These are phyloP conservation scores for Teratosphaeria pseudoeucalypti DNA, from an alignment of 2,329 filamentous ascomycete genomes.

Conservation along the genomic window DNA sequence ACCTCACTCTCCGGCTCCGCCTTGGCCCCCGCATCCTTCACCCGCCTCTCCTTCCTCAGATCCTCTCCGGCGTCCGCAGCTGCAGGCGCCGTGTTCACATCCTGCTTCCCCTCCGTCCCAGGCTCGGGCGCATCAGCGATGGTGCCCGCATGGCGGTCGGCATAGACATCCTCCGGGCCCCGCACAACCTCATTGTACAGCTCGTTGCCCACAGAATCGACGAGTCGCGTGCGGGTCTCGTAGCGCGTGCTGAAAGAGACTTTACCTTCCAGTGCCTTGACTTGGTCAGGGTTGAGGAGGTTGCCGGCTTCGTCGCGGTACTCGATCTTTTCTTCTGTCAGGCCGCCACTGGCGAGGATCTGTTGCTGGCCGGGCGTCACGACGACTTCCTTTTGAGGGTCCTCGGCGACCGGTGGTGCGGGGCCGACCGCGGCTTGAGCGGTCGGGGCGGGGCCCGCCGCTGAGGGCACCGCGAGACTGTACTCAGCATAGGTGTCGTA, in stretches of 20 bases:
- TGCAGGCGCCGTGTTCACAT: slow-evolving; percentile 31
- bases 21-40: slow-evolving; percentile 23
- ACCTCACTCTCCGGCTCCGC: slow-evolving; percentile 15
- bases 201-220: slow-evolving; percentile 72
- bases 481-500: slow-evolving; percentile 46
- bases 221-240: slow-evolving; percentile 80
- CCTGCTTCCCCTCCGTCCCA: slow-evolving; percentile 36
- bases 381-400: slow-evolving; percentile 25
- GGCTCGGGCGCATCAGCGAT: slow-evolving; percentile 47
- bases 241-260: slow-evolving; percentile 93
- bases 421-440: slow-evolving; percentile 19
- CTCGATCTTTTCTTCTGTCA: slow-evolving; percentile 73
- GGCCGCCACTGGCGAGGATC: not conserved
- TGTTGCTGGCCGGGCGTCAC: slow-evolving; percentile 18
- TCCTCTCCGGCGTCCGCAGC: slow-evolving; percentile 32
- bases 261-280: slow-evolving; percentile 76
- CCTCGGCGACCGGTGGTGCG: slow-evolving; percentile 26
- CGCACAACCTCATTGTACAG: slow-evolving; percentile 40
- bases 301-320: slow-evolving; percentile 94
- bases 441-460: slow-evolving; percentile 16
- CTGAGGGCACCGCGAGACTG: slow-evolving; percentile 14
- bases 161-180: slow-evolving; percentile 22
- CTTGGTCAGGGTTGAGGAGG: slow-evolving; percentile 70
- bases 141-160: slow-evolving; percentile 34
- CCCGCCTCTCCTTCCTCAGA: slow-evolving; percentile 34